Conservation (phyloP, 129 eudicot species). For the Deinandra increscens region DNA sequence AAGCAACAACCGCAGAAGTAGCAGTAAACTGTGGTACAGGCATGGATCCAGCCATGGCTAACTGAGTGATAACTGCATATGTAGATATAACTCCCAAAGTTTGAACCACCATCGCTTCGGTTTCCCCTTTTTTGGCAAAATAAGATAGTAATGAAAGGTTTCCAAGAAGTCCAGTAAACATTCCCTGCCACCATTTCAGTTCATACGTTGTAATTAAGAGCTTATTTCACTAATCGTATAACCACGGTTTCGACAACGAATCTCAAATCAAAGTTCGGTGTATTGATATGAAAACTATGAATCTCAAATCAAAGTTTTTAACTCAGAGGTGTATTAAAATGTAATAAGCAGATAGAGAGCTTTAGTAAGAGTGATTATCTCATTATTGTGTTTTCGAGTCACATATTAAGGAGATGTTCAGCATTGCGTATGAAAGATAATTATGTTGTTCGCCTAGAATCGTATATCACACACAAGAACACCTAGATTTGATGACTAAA, state of each 20-base stretch:
- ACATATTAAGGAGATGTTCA: no score
- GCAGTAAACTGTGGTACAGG: constrained; percentile 68
- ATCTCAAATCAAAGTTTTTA: no score
- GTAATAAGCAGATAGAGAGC: no score
- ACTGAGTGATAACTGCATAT: constrained; percentile 71
- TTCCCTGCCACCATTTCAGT: constrained; percentile 53
- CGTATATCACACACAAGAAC: no score
- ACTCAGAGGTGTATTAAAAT: no score
- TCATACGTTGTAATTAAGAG: neutral
- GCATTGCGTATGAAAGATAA: neutral
- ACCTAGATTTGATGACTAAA: no score
- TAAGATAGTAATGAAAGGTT: constrained; percentile 84
- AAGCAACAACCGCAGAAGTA: constrained; percentile 65
- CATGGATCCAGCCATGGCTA: constrained; percentile 95
- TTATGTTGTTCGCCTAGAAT: no score
- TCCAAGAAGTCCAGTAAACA: constrained; percentile 93
- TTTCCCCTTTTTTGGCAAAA: constrained; percentile 86
- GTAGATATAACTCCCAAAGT: constrained; percentile 81
- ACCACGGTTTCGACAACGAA: no score
- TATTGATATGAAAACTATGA: no score
- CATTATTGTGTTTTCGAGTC: neutral
- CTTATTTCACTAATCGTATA: no score
- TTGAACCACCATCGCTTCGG: constrained; percentile 84
- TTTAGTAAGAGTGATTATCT: neutral
- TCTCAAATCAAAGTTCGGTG: no score